Base-by-base conservation (phyloP, 2,329 filamentous ascomycete species). In the Phialophora tarda region DNA sequence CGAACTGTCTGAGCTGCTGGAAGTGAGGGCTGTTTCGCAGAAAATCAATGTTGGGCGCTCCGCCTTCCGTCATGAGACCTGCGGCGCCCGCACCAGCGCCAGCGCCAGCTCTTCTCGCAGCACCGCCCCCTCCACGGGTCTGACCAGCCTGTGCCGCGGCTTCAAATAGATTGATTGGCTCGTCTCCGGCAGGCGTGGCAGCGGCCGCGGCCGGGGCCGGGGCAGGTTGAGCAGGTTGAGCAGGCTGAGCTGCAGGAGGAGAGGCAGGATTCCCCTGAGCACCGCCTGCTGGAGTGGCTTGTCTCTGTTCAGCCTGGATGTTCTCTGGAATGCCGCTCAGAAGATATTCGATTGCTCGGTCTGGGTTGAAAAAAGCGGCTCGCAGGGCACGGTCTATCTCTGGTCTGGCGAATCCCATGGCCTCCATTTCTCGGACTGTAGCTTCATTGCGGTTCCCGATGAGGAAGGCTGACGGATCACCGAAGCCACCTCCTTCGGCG, bases 261-360 rank as follows among this genome's bases (percentile, higher is more conserved):
- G 77, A 73, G 47, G 78, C 75, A 54, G 66, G 65, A 44, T 63
- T 58, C 14, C 28, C 62, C 51, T 56, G 34, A 30, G 68, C 67
- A 54, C 71, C 72, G 63, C 74, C 68, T 55, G 74, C 72, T 65
- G 75, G 71, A 38, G 82, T 76, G 57, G 79, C 77, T 73, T 82
- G 76, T 75, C 85, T 83, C 75, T 91, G 88, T 74, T 93, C 88
- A 77, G 91, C 88, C 75, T 89, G 86, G 62, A 93, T 83, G 75
- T 88, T 90, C 65, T 96, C 93, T 59, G 95, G 95, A 69, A 99
- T 98, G 60, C 95, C 95, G 73, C 82, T 97, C 76, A 99, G 78
- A 12, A 99, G 87, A 76, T 99, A 99, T 79, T 99, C 95, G 64
- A 99, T 94, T 62, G 95, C 95, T 74, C 95, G 92, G 78, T 98